Evolutionary conservation across 1,284 basidiomycete species (phyloP).

Genomic region (Moesziomyces sp.): DNA sequence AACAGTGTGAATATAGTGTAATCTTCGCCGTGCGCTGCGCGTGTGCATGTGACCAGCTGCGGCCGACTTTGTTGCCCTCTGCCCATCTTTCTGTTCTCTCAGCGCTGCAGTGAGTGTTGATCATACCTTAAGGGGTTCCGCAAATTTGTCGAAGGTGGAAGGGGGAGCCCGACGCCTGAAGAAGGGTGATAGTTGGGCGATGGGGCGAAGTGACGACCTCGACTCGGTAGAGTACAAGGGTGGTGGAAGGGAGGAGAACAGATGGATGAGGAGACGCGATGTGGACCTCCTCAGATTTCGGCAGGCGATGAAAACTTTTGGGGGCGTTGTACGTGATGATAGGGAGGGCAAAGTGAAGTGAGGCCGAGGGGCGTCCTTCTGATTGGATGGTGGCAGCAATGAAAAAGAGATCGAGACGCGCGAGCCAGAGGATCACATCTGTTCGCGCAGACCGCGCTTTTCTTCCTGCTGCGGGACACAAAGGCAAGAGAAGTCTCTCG

Average conservation of each 20-base stretch:
- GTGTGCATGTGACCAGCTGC: background rate
- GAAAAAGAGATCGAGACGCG: slow-evolving; percentile 25
- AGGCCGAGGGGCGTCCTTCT: slow-evolving; percentile 1
- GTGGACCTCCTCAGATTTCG: no score
- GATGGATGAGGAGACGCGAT: background rate
- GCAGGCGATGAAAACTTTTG: no score
- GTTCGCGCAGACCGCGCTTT: background rate
- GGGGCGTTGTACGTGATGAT: no score
- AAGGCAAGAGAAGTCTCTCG: slow-evolving; percentile 9
- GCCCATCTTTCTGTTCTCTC: background rate
- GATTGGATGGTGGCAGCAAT: slow-evolving; percentile 36
- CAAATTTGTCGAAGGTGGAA: no score
- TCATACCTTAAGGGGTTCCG: slow-evolving; percentile 3
- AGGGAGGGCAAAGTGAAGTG: background rate
- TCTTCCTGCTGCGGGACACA: background rate
- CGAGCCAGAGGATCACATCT: background rate
- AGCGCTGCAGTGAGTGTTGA: background rate
- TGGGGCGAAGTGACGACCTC: slow-evolving; percentile 16
- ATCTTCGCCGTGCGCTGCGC: slow-evolving; percentile 41
- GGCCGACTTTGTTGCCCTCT: background rate
- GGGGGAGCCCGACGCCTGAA: no score
- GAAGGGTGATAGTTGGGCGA: background rate
- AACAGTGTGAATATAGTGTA: slow-evolving; percentile 65
- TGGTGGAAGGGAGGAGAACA: slow-evolving; percentile 3
- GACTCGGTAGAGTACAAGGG: slow-evolving; percentile 20